A percentile compares a stretch with the other conserved stretches of the same genome.
phyloP scores from a whole-genome alignment of 441 rosid species.

The Mallotus japonicus region DNA sequence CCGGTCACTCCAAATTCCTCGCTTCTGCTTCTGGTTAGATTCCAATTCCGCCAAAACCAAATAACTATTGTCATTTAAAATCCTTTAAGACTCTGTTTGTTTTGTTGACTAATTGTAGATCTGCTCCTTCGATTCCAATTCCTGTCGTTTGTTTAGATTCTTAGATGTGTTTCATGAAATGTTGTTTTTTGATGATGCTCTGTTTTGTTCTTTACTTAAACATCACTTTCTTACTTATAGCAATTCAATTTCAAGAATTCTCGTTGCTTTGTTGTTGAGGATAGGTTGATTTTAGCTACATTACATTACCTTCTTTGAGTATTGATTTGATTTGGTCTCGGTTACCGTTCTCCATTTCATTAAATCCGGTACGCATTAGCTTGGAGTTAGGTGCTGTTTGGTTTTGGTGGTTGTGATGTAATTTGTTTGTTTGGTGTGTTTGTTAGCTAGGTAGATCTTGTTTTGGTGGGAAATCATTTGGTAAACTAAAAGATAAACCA shows the following conservation, averaged over 20 bases:
- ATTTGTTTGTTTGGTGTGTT: background rate
- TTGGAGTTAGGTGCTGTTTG: conserved; percentile 29
- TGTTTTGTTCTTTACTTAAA: conserved; percentile 19
- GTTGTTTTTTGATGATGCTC: background rate
- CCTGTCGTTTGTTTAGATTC: conserved; percentile 12
- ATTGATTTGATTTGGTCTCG: conserved; percentile 18
- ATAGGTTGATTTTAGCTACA: background rate
- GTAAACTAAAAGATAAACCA: background rate
- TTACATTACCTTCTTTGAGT: background rate
- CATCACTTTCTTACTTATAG: conserved; percentile 3
- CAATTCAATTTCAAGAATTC: background rate
- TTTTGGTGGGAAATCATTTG: background rate
- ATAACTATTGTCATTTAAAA: no score
- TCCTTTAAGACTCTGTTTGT: no score
- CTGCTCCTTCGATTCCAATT: conserved; percentile 32
- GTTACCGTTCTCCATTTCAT: background rate
- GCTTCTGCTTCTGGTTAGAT: background rate
- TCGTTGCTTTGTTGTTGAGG: background rate
- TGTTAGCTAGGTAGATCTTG: conserved; percentile 2
- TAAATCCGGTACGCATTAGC: conserved; percentile 27
- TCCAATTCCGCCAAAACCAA: background rate
- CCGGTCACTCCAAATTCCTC: conserved; percentile 9
- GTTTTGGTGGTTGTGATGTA: conserved; percentile 21
- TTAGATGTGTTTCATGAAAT: conserved; percentile 19
- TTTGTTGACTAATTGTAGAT: conserved; percentile 17